Evolutionary conservation across 352 stramenopile genomes (phyloP).

Genomic region (Phytophthora ohioensis): DNA sequence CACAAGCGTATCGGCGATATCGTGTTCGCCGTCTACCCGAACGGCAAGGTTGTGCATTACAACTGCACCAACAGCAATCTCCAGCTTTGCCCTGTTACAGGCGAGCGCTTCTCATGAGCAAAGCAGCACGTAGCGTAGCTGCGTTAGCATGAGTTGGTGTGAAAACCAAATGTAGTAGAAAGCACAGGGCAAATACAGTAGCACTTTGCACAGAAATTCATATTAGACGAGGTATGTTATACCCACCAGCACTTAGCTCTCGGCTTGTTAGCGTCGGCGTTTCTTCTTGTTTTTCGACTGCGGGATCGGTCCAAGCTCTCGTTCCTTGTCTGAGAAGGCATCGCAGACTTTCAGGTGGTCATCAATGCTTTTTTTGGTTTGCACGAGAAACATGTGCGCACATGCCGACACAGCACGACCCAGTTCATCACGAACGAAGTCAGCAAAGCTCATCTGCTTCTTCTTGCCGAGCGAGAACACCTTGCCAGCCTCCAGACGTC

Average conservation of each 20-base stretch:
- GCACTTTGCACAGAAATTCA: slow-evolving; percentile 38
- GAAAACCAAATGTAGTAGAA: slow-evolving; percentile 39
- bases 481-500: slow-evolving; percentile 63
- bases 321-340: slow-evolving; percentile 68
- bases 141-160: slow-evolving; percentile 35
- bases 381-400: slow-evolving; percentile 72
- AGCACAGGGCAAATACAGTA: slow-evolving; percentile 12
- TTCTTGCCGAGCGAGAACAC: slow-evolving; percentile 61
- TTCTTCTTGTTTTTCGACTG: slow-evolving; percentile 28
- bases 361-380: slow-evolving; percentile 70
- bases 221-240: slow-evolving; percentile 34
- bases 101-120: slow-evolving; percentile 77
- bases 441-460: slow-evolving; percentile 64
- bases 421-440: slow-evolving; percentile 63
- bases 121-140: slow-evolving; percentile 16
- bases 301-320: slow-evolving; percentile 43
- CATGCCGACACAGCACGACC: slow-evolving; percentile 63
- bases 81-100: slow-evolving; percentile 83
- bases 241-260: background rate
- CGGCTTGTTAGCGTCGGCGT: slow-evolving; percentile 24
- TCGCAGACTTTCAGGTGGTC: slow-evolving; percentile 76
- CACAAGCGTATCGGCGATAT: slow-evolving; percentile 91
- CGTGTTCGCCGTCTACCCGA: slow-evolving; percentile 89
- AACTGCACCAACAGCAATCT: slow-evolving; percentile 90
- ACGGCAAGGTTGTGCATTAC: slow-evolving; percentile 89